These are phyloP conservation scores for Saturnispora besseyi DNA, from an alignment of 805 yeast genomes.

Conservation along the genomic window DNA sequence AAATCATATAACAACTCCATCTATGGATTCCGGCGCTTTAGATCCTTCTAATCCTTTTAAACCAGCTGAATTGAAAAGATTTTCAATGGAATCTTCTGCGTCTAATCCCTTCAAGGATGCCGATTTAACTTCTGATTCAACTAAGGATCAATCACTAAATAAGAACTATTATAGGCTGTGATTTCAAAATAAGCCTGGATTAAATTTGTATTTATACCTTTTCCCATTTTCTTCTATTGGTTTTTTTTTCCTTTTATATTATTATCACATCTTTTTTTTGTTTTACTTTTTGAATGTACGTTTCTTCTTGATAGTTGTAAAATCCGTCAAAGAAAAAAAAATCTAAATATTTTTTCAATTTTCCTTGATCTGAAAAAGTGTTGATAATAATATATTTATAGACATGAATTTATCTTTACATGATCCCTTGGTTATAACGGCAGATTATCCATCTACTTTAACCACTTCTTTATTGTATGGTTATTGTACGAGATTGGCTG, in stretches of 20 bases:
- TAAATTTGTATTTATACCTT: background rate
- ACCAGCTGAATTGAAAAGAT: conserved; percentile 1
- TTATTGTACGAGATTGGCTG: conserved; percentile 57
- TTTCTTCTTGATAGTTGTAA: no score
- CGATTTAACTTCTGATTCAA: background rate
- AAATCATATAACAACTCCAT: conserved; percentile 3
- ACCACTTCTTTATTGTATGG: conserved; percentile 61
- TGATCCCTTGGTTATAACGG: conserved; percentile 87
- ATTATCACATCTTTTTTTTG: no score
- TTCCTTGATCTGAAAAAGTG: background rate
- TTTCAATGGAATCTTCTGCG: background rate
- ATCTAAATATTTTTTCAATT: background rate
- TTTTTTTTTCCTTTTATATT: no score
- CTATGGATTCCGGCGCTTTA: conserved; percentile 7
- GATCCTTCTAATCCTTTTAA: conserved; percentile 5
- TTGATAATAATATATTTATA: background rate
- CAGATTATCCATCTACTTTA: conserved; percentile 85
- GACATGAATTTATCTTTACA: conserved; percentile 70
- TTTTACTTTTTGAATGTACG: no score
- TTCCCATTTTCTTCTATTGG: background rate
- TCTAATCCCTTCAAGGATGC: background rate
- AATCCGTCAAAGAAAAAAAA: no score
- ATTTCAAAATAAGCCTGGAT: background rate
- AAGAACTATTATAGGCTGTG: background rate
- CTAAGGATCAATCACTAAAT: background rate